Conservation (phyloP, 805 yeast genomes). For the Saccharomycopsis schoenii region DNA sequence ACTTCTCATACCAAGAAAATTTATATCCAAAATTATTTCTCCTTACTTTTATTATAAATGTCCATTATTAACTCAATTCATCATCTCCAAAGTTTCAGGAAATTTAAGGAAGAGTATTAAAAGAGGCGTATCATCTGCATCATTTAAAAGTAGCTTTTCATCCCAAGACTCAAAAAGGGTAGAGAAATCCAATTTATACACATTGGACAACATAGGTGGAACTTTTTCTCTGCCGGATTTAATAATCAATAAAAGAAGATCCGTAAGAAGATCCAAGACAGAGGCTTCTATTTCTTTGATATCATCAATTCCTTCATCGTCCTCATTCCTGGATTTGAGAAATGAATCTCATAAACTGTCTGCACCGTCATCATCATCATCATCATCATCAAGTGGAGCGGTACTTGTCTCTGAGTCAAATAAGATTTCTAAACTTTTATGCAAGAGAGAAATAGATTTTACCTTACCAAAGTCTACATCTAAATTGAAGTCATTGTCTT, state of each 20-base stretch:
- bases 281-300: neutral
- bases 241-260: neutral
- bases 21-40: slow-evolving; percentile 6
- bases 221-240: too few relatives aligned
- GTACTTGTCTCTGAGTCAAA: neutral
- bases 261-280: slow-evolving; percentile 7
- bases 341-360: neutral
- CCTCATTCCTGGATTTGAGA: neutral
- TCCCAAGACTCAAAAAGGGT: neutral
- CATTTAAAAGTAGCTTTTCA: neutral
- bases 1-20: slow-evolving; percentile 3
- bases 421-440: slow-evolving; percentile 6
- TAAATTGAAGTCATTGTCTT: neutral
- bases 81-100: slow-evolving; percentile 11
- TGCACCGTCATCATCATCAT: neutral
- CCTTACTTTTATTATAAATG: slow-evolving; percentile 16
- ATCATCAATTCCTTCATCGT: neutral
- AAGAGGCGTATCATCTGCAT: neutral
- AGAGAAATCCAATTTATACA: neutral
- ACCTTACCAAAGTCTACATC: neutral
- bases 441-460: slow-evolving; percentile 15
- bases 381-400: neutral
- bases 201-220: neutral
- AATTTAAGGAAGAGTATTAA: neutral
- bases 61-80: slow-evolving; percentile 12